Conservation (phyloP, 257 asterid genomes). For the Knoxia roxburghii region DNA sequence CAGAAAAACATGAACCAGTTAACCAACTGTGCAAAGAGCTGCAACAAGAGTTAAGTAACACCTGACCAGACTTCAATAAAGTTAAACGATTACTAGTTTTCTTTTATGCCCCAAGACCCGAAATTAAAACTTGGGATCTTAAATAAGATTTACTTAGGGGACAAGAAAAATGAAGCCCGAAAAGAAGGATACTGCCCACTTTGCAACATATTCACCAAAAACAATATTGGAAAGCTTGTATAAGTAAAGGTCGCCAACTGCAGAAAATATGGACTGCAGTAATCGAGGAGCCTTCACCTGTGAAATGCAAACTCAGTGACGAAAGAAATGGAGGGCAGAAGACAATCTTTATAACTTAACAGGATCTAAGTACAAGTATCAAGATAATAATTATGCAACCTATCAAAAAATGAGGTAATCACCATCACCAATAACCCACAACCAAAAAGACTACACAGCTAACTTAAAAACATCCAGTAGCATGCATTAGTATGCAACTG, state of each 20-base stretch:
- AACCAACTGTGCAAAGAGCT: conserved; percentile 77
- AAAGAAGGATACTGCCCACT: conserved; percentile 78
- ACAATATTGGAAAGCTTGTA: conserved; percentile 59
- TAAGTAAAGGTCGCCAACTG: conserved; percentile 76
- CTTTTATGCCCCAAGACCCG: no score
- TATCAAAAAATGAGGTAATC: neutral
- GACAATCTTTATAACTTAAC: no score
- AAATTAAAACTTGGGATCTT: conserved; percentile 2
- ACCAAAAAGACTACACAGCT: neutral
- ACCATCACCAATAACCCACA: neutral
- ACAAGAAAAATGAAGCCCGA: neutral
- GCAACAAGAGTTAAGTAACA: conserved; percentile 48
- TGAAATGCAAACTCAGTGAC: conserved; percentile 11
- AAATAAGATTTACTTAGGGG: conserved; percentile 1
- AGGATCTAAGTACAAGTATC: neutral
- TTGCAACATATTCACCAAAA: conserved; percentile 58
- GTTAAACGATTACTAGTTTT: neutral
- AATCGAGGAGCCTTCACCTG: conserved; percentile 86
- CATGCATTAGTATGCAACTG: neutral
- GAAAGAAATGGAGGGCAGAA: neutral
- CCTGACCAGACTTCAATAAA: conserved; percentile 11
- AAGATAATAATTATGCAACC: neutral
- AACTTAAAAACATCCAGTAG: neutral
- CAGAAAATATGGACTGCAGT: conserved; percentile 72
- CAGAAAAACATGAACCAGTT: conserved; percentile 99